phyloP scores from a whole-genome alignment of 306 rosid genomes.

The Pterocarpus santalinus region DNA sequence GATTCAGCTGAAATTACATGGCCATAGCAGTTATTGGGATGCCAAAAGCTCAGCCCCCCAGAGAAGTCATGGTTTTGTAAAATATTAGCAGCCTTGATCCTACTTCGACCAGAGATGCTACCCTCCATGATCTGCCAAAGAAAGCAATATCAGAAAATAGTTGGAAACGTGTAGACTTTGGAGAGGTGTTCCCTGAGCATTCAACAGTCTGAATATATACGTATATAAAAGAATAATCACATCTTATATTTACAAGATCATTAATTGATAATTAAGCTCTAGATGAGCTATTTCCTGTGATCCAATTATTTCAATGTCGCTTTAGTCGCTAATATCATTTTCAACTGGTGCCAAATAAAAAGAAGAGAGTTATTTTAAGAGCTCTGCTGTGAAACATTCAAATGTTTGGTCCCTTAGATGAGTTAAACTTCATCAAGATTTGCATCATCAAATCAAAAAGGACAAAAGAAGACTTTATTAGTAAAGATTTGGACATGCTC shows the following conservation, averaged over 20 bases:
- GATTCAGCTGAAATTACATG: constrained; percentile 57
- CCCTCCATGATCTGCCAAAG: constrained; percentile 50
- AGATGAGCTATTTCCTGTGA: not conserved
- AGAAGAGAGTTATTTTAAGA: no score
- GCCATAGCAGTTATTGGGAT: constrained; percentile 67
- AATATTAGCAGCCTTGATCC: constrained; percentile 53
- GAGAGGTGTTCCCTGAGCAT: not conserved
- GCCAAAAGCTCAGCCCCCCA: constrained; percentile 74
- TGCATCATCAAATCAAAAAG: no score
- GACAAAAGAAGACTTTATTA: no score
- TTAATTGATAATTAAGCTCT: not conserved
- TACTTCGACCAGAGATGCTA: constrained; percentile 38
- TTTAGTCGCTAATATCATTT: no score
- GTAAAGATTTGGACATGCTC: no score
- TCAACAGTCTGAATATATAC: not conserved
- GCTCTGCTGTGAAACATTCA: not conserved
- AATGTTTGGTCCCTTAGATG: not conserved
- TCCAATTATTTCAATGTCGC: constrained; percentile 1
- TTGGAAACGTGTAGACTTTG: not conserved
- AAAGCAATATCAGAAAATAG: constrained; percentile 22
- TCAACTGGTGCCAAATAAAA: no score
- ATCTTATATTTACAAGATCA: not conserved
- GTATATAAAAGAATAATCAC: not conserved
- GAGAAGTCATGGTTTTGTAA: constrained; percentile 74
- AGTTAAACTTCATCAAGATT: not conserved